Base-by-base conservation (phyloP, 495 filamentous ascomycete genomes). In the Penicillium salamii region DNA sequence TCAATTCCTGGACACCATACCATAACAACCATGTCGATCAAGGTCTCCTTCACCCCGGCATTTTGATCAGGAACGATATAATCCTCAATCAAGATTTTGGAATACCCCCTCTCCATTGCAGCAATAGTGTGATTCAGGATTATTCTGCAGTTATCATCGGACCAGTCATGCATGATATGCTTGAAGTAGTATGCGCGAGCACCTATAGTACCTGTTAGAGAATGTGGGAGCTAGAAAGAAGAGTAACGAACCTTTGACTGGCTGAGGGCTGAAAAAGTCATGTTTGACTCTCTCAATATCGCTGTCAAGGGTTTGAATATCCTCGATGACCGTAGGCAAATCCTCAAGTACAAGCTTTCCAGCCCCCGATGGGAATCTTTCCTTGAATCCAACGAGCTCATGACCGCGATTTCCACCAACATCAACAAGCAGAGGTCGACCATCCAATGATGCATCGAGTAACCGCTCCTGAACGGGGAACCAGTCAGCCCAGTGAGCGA, bases 361-460 rank as follows among this genome's bases (percentile, higher is more conserved):
- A 8, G 42, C 23, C 1, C 39, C 49, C 44, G 42, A 29, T 1
- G 63, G 51, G 31, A 67, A 63, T 35, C 32, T 43, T 12, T 56
- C 15, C 20, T 39, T 52, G 26, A 80, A 44, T 11, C 56, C 63
- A 20, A 67, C 53, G 14, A 77, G 37, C 46, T 82, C 75, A 44
- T 80, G 72, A 0, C 80, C 79, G 3, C 61, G 48, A 7, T 65
- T 67, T 14, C 73, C 80, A 39, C 67, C 79, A 9, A 81, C 62
- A 57, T 84, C 81, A 9, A 82, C 77, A 1, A 83, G 33, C 6
- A 83, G 52, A 2, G 70, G 64, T 20, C 13, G 29, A 7, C 31
- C 20, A 20, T 37, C 56, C n/a, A n/a, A n/a, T 2, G 56, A 43
- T 21, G 39, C 50, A 42, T 59, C 48, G 23, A 61, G 37, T 14